Evolutionary conservation across 176 grass and related monocot genomes (phyloP), one percentile per base, ranked within the genome.

Genomic region (Elaeis guineensis): DNA sequence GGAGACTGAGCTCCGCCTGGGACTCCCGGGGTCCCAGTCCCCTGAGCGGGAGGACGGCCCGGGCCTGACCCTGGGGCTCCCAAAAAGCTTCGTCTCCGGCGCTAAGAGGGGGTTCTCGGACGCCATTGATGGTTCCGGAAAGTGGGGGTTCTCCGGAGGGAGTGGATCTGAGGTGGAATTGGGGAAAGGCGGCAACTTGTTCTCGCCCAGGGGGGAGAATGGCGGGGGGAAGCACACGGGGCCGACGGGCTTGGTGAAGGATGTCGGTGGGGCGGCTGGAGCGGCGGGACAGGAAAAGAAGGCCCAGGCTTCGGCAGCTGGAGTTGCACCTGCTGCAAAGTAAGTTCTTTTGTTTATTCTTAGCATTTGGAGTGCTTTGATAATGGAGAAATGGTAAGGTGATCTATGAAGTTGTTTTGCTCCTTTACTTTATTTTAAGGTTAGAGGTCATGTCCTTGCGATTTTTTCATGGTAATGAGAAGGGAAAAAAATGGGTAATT

Each of bases 81-180:
- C 86, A 49, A 86, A 89, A 49, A 68, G 67, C 35, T 52, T 60
- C 17, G 69, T 60, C 22, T 61, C 69, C 3, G 81, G 86, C 28
- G 80, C 80, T n/a, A 96, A 96, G 62, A 80, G 91, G 25, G 86
- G 83, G 60, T 95, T 87, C 57, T 75, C 91, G 17, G 77, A 87
- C 74, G 74, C 69, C 69, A 77, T 80, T 16, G 73, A 72, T 9
- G 26, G 59, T 21, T 44, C 70, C 9, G 81, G 58, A 25, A 78
- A 70, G 64, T 65, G 68, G 30, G 72, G 55, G 32, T 74, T 75
- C 51, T 59, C 56, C 25, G 58, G 50, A n/a, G 80, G 52, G 52
- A 26, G 58, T 20, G 72, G 78, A 70, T 50, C 64, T 1, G 57
- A 17, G 50, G 70, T 17, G 23, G 84, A 63, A 50, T 69, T 52